Evolutionary conservation across 768 basidiomycete genomes (phyloP), one percentile per base, ranked within the genome.

Genomic region (Boletus sp.): DNA sequence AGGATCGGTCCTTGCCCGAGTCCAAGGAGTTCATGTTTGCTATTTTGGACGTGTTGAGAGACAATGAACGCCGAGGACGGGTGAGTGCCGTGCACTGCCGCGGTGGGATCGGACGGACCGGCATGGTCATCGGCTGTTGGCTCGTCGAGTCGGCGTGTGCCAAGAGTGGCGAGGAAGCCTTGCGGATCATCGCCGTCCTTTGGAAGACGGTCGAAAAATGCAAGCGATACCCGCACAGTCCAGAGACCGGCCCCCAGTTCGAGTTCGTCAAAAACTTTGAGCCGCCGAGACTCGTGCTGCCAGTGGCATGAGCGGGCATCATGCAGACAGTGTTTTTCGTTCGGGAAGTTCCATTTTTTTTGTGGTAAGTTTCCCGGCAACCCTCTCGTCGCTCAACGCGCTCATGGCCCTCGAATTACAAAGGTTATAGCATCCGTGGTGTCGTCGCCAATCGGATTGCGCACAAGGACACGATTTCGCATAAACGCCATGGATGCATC

Each of bases 151-250:
- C 83, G 18, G 83, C 83, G 2, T 69, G 75, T 52, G 88, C 84
- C 47, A 75, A 74, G 65, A 80, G 84, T 61, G 89, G 89, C 14
- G 78, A 76, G 54, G 84, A 86, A 57, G 89, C 89, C 7, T 71
- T 90, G 36, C 68, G 73, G 14, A 80, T 86, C 48, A 85, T 90
- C 59, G 87, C 83, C 18, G 65, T 77, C 56, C 82, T 89, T 62
- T 92, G 89, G 89, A 80, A 82, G 66, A 80, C 77, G 3, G 89
- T 92, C 48, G 89, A 87, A 72, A 92, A 92, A 76, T 90, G 80
- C 76, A 82, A 78, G 46, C 78, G 86, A 9, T 90, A 84, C 71
- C 88, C 87, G 0, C 81, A 86, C 67, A 87, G 86, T 65, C 89
- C 89, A 15, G 89, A 91, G 74, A 91, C 89, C 3, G 89, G 89